Base-by-base conservation (phyloP, 208 protist species). In the Leishmania arabica region DNA sequence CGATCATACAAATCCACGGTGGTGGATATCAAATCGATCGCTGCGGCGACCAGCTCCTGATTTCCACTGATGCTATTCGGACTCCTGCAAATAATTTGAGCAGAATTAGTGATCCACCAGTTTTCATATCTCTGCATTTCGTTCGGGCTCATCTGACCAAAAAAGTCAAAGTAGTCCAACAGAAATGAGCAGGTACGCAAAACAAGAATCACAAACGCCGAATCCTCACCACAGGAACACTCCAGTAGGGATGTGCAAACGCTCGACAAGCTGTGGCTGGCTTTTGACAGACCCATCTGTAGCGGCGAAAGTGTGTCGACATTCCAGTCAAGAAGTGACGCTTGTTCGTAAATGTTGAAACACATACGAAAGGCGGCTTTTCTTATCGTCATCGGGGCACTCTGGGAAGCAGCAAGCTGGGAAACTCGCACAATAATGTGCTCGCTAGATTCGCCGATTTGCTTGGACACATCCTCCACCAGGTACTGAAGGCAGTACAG, bases 351-450 rank as follows among this genome's bases (percentile, higher is more conserved):
- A 53, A 92, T 89, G 69, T 95, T 95, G 80, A 87, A 95, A 75
- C 93, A 95, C 93, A 97, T 96, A 42, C 91, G 86, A 84, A 97
- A 97, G 34, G 88, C 93, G 58, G 95, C 92, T 75, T 95, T 96
- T 42, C 87, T 87, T 34, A 95, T 78, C 34, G 85, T 74, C 19
- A 85, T 27, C 53, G 93, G 77, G 4, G 56, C 42, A 73, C 70
- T 78, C 62, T 74, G 34, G 71, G 83, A 75, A n/a, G 88, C 31
- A 5, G 87, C 71, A 58, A 97, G 78, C 54, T 88, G 75, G 21
- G 89, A 88, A 66, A 94, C 95, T 21, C 84, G 75, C 24, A 84
- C 77, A 53, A 97, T 89, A 65, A 97, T 91, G 42, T 90, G 84
- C 78, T 93, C 91, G 70, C 95, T 95, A 1, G 90, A 84, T 72